phyloP scores from a whole-genome alignment of 495 filamentous ascomycete genomes.

The Tricharina praecox region DNA sequence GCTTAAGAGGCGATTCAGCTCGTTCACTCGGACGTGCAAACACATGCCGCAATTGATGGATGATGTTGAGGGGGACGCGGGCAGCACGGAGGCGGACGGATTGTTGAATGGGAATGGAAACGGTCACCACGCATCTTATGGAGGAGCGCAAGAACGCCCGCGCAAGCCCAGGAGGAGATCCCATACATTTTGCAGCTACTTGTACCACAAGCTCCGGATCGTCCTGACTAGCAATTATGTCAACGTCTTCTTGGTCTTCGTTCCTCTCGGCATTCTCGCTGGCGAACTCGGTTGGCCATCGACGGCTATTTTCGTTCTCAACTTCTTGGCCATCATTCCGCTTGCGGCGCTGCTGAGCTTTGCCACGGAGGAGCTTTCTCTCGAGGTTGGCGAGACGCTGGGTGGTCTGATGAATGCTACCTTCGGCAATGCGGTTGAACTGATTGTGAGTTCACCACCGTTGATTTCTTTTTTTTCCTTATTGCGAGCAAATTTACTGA shows the following conservation, averaged over 20 bases:
- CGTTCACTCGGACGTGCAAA: not conserved
- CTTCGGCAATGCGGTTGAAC: not conserved
- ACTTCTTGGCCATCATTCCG: slow-evolving; percentile 92
- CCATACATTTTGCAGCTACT: slow-evolving; percentile 5
- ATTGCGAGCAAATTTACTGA: slow-evolving; percentile 45
- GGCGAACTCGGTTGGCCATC: slow-evolving; percentile 57
- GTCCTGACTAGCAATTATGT: slow-evolving; percentile 49
- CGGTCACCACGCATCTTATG: not conserved
- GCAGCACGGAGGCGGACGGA: not conserved
- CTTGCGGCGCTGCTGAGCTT: slow-evolving; percentile 84
- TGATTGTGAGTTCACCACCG: not conserved
- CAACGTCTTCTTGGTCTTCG: slow-evolving; percentile 75
- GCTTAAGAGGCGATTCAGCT: not conserved
- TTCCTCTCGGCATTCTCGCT: slow-evolving; percentile 72
- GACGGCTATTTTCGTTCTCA: slow-evolving; percentile 64
- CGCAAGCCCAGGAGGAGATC: not conserved
- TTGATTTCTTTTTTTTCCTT: slow-evolving; percentile 28
- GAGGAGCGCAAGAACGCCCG: not conserved
- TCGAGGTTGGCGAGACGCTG: slow-evolving; percentile 69
- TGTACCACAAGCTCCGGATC: slow-evolving; percentile 36
- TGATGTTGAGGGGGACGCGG: not conserved
- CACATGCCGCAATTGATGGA: not conserved
- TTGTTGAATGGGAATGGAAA: not conserved
- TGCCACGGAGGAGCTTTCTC: slow-evolving; percentile 82
- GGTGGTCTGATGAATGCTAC: slow-evolving; percentile 79